A percentile compares a stretch with the other conserved stretches of the same genome.
Conservation (phyloP, 1,284 basidiomycete genomes). For the Erythrobasidium hasegawianum region DNA sequence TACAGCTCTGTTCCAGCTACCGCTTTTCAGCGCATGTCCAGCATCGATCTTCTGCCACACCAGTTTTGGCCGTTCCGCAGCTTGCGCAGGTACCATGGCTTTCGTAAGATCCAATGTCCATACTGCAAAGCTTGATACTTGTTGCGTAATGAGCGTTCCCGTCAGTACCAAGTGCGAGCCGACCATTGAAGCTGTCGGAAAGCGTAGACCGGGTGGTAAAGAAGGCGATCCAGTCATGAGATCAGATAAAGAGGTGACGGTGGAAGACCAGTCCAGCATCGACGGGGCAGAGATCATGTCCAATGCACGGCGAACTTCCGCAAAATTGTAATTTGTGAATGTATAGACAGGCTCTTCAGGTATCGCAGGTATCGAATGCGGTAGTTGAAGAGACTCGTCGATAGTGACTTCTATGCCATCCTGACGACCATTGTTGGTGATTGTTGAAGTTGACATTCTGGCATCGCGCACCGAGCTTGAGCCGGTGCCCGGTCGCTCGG, state of each 20-base stretch:
- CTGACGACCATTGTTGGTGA: not conserved
- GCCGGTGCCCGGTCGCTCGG: not conserved
- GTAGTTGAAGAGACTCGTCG: constrained; percentile 27
- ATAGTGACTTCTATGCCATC: constrained; percentile 6
- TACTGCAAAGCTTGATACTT: constrained; percentile 54
- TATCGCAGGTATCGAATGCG: constrained; percentile 12
- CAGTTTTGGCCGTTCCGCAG: constrained; percentile 13
- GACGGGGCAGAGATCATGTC: constrained; percentile 74
- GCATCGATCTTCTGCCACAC: constrained; percentile 35
- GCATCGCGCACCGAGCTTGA: not conserved
- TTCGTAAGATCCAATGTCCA: constrained; percentile 44
- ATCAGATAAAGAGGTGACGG: constrained; percentile 67
- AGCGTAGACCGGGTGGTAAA: constrained; percentile 85
- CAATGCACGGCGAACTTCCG: constrained; percentile 83
- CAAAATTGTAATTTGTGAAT: constrained; percentile 80
- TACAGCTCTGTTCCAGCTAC: constrained; percentile 46
- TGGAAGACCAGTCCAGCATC: constrained; percentile 56
- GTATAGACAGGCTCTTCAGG: constrained; percentile 67
- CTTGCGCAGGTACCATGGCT: constrained; percentile 12
- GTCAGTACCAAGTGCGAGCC: constrained; percentile 67
- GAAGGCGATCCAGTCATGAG: constrained; percentile 62
- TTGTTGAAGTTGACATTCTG: not conserved
- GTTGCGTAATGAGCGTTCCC: constrained; percentile 44
- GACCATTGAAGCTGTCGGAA: constrained; percentile 84
- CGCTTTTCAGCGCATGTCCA: constrained; percentile 27